A percentile compares a stretch with the other conserved stretches of the same genome.
Evolutionary conservation across 192 early-diverging fungal genomes (phyloP).

Genomic region (Podila horticola): DNA sequence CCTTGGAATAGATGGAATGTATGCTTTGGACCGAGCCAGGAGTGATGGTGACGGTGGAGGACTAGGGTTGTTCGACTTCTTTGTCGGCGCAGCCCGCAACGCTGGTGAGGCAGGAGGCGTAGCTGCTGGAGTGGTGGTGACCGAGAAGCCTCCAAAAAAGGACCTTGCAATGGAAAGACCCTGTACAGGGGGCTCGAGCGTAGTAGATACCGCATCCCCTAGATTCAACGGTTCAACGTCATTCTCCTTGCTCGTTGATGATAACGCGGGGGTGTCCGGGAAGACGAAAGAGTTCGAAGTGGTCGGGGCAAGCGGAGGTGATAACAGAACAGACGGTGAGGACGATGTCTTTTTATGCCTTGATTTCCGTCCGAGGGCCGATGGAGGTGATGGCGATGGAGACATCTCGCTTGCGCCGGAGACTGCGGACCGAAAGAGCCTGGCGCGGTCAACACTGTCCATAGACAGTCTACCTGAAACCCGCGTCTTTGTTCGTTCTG

Average conservation of each 20-base stretch:
- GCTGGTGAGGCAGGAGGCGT: conserved; percentile 44
- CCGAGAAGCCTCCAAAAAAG: conserved; percentile 24
- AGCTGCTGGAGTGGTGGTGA: conserved; percentile 17
- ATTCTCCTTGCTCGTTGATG: conserved; percentile 14
- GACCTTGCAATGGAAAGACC: neutral
- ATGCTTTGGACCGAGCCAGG: conserved; percentile 24
- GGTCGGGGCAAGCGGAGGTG: conserved; percentile 26
- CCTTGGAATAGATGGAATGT: conserved; percentile 34
- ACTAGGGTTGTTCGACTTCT: conserved; percentile 6
- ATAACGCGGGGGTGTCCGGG: neutral
- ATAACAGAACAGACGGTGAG: conserved; percentile 21
- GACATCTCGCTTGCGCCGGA: neutral
- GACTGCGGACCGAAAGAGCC: conserved; percentile 4
- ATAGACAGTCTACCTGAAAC: conserved; percentile 23
- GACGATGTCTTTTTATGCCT: conserved; percentile 46
- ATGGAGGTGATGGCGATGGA: conserved; percentile 1
- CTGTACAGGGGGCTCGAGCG: neutral
- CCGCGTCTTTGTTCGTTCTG: neutral
- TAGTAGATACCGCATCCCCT: neutral
- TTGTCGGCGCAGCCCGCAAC: conserved; percentile 13
- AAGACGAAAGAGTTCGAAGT: neutral
- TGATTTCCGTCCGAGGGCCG: conserved; percentile 1
- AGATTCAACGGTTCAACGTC: conserved; percentile 39
- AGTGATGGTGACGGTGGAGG: conserved; percentile 43
- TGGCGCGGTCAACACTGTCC: conserved; percentile 36